Evolutionary conservation across 1,284 basidiomycete species (phyloP), one percentile per base, ranked within the genome.

Genomic region (Rhodotorula sp.): DNA sequence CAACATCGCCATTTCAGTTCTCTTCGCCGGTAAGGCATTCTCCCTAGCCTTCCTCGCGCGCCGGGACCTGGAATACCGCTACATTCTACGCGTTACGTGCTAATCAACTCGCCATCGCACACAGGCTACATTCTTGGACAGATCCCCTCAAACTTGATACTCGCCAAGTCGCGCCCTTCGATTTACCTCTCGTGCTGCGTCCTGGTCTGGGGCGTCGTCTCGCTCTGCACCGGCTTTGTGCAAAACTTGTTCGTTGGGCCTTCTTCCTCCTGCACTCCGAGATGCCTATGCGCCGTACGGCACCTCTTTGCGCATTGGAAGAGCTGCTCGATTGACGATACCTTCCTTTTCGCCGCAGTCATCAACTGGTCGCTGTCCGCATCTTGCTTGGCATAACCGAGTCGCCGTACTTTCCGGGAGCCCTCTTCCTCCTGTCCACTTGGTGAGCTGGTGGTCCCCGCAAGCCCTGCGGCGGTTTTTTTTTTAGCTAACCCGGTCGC

Each of bases 341-440:
- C 34, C 34, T 38, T 38, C 34, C 6, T 5, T 38, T 38, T 38
- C 34, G 5, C 34, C 34, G 34, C 34, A 38, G 34, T 23, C 15
- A 66, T 19, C 64, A 66, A 23, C 61, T 74, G 4, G 19, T 66
- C 16, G 70, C 70, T 6, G 60, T 62, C 2, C 34, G 73, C 15
- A 65, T 74, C 71, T 76, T 79, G 65, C 76, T 78, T 12, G 79
- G 79, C 57, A 70, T 78, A 23, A 68, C 71, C 34, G 81, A 81
- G 79, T 88, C 88, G 0, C 88, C 89, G 0, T 90, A 90, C 81
- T 90, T 89, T 78, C 89, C 90, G 62, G 89, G 89, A 56, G 81
- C 80, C 23, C 68, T 82, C 23, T 76, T 80, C 80, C 82, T 89
- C 38, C 81, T 90, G 26, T 89, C 89, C 0, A 90, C 88, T 80